A percentile compares a stretch with the other conserved stretches of the same genome.
Evolutionary conservation across 2,329 filamentous ascomycete species (phyloP).

Genomic region (Microdochium paspali): DNA sequence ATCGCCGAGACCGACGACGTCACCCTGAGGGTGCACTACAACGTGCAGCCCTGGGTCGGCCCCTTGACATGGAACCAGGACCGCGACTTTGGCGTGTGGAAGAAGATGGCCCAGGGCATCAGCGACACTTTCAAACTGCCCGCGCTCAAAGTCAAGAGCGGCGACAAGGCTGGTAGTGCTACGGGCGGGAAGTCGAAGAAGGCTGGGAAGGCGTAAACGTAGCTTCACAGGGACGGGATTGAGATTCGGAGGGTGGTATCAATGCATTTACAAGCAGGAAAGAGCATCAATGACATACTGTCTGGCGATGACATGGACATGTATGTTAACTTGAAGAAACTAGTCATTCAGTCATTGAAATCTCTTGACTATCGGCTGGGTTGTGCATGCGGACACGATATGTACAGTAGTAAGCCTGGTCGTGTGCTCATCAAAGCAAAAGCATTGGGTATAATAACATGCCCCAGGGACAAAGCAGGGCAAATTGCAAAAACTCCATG

Average conservation of each 20-base stretch:
- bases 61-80: constrained; percentile 70
- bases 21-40: constrained; percentile 78
- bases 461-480: neutral
- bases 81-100: constrained; percentile 50
- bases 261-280: too few species aligned
- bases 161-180: constrained; percentile 12
- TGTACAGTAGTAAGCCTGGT: too few species aligned
- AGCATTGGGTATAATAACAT: neutral
- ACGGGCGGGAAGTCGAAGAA: neutral
- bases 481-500: neutral
- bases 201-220: neutral
- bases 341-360: too few species aligned
- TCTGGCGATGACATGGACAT: too few species aligned
- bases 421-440: neutral
- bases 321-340: too few species aligned
- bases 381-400: too few species aligned
- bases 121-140: constrained; percentile 59
- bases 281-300: too few species aligned
- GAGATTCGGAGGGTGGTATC: too few species aligned
- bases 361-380: too few species aligned
- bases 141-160: constrained; percentile 50
- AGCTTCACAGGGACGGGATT: too few species aligned
- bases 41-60: constrained; percentile 96
- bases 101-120: constrained; percentile 52
- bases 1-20: constrained; percentile 68